phyloP scores from a whole-genome alignment of 306 rosid genomes.

The Ormosia emarginata region DNA sequence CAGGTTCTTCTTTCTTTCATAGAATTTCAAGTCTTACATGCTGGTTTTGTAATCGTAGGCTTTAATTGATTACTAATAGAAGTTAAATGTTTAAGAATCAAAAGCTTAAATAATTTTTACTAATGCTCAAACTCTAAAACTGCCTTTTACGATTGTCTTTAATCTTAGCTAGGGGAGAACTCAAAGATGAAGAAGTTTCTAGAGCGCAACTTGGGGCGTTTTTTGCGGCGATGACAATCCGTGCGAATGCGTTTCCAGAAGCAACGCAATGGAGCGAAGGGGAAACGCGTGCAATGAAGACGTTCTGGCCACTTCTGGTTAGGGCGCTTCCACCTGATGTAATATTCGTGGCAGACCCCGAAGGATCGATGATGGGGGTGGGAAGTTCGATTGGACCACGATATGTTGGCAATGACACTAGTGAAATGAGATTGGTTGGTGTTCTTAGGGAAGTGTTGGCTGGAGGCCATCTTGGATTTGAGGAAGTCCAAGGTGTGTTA shows the following conservation, averaged over 20 bases:
- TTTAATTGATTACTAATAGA: background rate
- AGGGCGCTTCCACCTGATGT: conserved; percentile 81
- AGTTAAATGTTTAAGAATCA: background rate
- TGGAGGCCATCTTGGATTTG: conserved; percentile 94
- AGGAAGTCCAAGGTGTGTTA: conserved; percentile 90
- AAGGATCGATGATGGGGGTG: conserved; percentile 73
- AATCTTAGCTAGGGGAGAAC: conserved; percentile 64
- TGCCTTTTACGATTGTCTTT: background rate
- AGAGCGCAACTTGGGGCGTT: conserved; percentile 93
- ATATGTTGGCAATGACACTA: conserved; percentile 62
- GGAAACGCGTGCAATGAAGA: conserved; percentile 76
- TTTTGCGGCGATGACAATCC: conserved; percentile 90
- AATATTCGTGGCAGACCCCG: conserved; percentile 86
- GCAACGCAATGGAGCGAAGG: conserved; percentile 99
- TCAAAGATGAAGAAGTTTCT: conserved; percentile 69
- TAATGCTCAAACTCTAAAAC: background rate
- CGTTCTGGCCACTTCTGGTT: conserved; percentile 79
- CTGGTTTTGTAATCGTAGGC: background rate
- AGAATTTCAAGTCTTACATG: background rate
- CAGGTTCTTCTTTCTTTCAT: conserved; percentile 43
- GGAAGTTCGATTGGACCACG: conserved; percentile 85
- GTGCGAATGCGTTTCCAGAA: conserved; percentile 88
- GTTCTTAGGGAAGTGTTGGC: conserved; percentile 91
- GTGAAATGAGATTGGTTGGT: conserved; percentile 93
- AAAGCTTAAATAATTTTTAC: background rate